These are phyloP conservation scores for Funneliformis geosporum DNA, from an alignment of 192 early-diverging fungal genomes.

Conservation along the genomic window DNA sequence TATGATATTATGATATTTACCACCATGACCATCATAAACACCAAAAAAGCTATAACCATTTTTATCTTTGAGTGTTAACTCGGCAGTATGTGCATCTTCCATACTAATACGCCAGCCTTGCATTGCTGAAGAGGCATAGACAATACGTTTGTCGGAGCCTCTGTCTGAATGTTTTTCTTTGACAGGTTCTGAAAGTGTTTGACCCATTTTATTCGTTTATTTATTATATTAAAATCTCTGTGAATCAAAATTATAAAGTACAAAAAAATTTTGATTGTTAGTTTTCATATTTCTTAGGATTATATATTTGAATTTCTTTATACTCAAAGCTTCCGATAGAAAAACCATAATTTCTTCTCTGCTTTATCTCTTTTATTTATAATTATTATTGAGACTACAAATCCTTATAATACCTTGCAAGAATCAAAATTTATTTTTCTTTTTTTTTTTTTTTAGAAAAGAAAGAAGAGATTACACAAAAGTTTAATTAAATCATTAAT, in stretches of 20 bases:
- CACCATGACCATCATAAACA: conserved; percentile 98
- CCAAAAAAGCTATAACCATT: conserved; percentile 83
- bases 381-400: too few species aligned
- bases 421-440: too few species aligned
- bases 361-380: too few species aligned
- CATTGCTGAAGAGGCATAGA: conserved; percentile 90
- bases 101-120: conserved; percentile 98
- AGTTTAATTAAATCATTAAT: too few species aligned
- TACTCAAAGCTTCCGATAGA: background rate
- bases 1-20: conserved; percentile 41
- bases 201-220: conserved; percentile 73
- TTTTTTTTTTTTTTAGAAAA: too few species aligned
- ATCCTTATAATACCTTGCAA: too few species aligned
- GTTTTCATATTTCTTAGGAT: too few species aligned
- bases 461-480: too few species aligned
- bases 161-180: conserved; percentile 81
- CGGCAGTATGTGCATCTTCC: conserved; percentile 96
- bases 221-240: background rate
- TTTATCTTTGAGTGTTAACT: conserved; percentile 68
- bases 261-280: background rate
- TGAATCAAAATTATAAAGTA: background rate
- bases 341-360: too few species aligned
- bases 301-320: too few species aligned
- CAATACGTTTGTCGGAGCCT: conserved; percentile 73
- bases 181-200: conserved; percentile 93